These are phyloP conservation scores for Aspergillus amoenus DNA, from an alignment of 2,329 filamentous ascomycete genomes.

Conservation along the genomic window DNA sequence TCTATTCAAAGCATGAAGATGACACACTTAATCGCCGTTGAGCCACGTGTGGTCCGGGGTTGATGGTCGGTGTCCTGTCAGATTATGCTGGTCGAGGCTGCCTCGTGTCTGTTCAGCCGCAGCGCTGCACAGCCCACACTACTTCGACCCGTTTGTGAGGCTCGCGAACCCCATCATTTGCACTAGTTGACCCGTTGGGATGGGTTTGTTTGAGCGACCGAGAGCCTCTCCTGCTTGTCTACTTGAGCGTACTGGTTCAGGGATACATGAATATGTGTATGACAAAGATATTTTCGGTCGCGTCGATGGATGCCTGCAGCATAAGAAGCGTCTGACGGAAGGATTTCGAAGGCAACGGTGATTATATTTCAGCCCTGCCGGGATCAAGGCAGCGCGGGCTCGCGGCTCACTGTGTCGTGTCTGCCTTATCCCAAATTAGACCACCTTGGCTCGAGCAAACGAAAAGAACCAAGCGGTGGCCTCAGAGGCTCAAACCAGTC, in stretches of 20 bases:
- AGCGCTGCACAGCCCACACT: background rate
- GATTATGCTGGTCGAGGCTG: background rate
- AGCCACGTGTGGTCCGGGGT: no score
- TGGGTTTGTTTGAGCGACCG: no score
- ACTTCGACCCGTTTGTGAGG: background rate
- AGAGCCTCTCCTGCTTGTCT: background rate
- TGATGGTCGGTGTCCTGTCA: no score
- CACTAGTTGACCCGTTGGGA: no score
- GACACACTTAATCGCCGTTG: no score
- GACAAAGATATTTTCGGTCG: background rate
- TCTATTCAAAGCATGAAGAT: no score
- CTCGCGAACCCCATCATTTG: no score
- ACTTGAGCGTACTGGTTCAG: background rate
- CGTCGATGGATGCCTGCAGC: background rate
- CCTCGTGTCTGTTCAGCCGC: background rate
- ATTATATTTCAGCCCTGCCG: background rate
- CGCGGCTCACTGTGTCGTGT: background rate
- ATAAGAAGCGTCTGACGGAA: background rate
- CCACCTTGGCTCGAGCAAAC: background rate
- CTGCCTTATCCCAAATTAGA: background rate
- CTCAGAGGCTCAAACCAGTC: background rate
- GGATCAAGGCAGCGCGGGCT: no score
- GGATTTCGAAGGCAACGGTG: background rate
- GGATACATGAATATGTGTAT: background rate
- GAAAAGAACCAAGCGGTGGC: background rate